Evolutionary conservation across 352 stramenopile genomes (phyloP), one percentile per base, ranked within the genome.

Genomic region (Phytopythium mirpurense): DNA sequence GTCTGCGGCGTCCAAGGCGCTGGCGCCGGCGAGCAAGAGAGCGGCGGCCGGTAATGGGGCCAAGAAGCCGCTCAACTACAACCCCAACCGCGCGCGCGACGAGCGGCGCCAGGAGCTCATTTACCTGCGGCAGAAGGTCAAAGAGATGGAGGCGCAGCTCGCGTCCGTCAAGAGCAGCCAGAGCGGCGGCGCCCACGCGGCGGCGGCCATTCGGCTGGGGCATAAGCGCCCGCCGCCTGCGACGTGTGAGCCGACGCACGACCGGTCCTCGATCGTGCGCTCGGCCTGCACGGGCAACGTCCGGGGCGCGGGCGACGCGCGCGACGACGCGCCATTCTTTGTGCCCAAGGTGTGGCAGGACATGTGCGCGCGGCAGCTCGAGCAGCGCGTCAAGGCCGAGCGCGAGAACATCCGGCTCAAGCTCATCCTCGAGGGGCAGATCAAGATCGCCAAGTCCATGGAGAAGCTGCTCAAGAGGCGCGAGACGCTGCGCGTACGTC

Each of bases 11-110:
- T 54, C 27, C 15, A 57, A 46, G 37, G 61, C 65, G 35, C 47
- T 54, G 31, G 47, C 23, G 1, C 31, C 14, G 9, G 6, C 41
- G 2, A 9, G 54, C 32, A 72, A 72, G 60, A 68, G 71, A 26
- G 43, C 46, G 56, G 31, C 32, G 11, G 19, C 32, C 0, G 34
- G 19, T n/a, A n/a, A n/a, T n/a, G n/a, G n/a, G n/a, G n/a, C n/a
- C 40, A 54, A 54, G 53, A 51, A 53, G 31, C 35, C 21, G 44
- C 42, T 37, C 31, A 54, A 46, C 26, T 54, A 46, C 34, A 54
- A 74, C 43, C 67, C 63, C 7, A 72, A 72, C 23, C 63, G 61
- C 32, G 67, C 65, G 14, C 60, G 67, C 12, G 63, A 75, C 23
- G 67, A 64, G 35, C 67, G 67, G 11, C 34, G 56, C 24, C 61